Percentiles rank a stretch among this genome's conserved stretches.
Evolutionary conservation across 345 rosid genomes (phyloP).

Genomic region (Passiflora organensis): DNA sequence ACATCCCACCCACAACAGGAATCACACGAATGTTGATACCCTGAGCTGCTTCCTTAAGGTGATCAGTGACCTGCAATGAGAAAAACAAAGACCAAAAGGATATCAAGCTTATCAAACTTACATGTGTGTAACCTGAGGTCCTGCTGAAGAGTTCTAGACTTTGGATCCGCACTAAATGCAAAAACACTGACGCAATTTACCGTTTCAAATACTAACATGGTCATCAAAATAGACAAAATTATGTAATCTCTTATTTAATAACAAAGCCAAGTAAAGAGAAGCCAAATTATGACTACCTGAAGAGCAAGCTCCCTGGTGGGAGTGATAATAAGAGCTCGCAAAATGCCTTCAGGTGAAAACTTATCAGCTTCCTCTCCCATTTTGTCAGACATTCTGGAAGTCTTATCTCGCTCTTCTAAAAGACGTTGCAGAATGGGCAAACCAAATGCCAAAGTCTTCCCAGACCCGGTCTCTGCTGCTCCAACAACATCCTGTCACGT

Average conservation of each 20-base stretch:
- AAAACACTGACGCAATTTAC: neutral
- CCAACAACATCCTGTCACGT: conserved; percentile 79
- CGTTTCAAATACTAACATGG: too few species aligned
- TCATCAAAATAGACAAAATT: neutral
- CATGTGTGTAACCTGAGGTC: neutral
- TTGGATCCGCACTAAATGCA: neutral
- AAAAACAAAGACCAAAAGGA: neutral
- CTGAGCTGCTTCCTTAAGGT: conserved; percentile 66
- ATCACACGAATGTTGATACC: conserved; percentile 59
- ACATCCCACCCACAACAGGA: conserved; percentile 95
- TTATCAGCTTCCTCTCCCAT: conserved; percentile 59
- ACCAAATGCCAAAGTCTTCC: conserved; percentile 98
- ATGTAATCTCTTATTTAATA: neutral
- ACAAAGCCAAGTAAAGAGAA: conserved; percentile 11
- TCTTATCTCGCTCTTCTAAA: conserved; percentile 77
- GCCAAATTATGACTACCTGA: conserved; percentile 47
- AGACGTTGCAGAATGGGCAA: conserved; percentile 91
- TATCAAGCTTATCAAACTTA: neutral
- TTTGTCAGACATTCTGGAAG: conserved; percentile 35
- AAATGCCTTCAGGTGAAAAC: conserved; percentile 58
- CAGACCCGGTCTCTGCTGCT: conserved; percentile 98
- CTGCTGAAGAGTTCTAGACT: neutral
- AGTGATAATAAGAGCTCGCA: conserved; percentile 87
- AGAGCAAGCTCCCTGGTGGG: conserved; percentile 96
- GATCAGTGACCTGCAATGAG: conserved; percentile 68